Conservation (phyloP, 2,329 filamentous ascomycete genomes). For the Colletotrichum higginsianum region DNA sequence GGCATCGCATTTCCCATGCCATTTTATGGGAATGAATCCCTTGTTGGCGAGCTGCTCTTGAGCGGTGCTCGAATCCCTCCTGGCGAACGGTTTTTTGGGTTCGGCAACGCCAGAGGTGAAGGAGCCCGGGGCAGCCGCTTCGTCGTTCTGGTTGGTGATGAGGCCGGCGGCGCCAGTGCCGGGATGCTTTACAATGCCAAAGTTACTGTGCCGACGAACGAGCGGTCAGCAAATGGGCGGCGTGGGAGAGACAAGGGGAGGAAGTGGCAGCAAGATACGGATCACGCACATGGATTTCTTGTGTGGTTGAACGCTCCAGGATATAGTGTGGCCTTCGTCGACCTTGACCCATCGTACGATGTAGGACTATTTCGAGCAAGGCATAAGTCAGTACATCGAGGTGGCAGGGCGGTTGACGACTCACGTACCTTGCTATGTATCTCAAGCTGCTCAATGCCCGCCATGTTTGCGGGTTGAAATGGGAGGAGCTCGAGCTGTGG, state of each 20-base stretch:
- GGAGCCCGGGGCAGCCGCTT: conserved; percentile 63
- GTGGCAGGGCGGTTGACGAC: conserved; percentile 8
- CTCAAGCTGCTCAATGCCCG: conserved; percentile 95
- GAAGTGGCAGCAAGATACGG: not conserved
- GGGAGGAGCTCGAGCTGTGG: conserved; percentile 31
- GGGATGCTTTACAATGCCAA: conserved; percentile 97
- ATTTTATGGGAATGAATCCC: conserved; percentile 80
- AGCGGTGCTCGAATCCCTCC: conserved; percentile 72
- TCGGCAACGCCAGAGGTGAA: conserved; percentile 59
- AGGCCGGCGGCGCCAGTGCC: conserved; percentile 74
- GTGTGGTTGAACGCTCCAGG: conserved; percentile 97
- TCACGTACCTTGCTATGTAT: conserved; percentile 92
- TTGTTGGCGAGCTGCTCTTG: conserved; percentile 76
- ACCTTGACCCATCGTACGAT: conserved; percentile 98
- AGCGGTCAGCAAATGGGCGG: conserved; percentile 27
- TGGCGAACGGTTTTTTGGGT: conserved; percentile 64
- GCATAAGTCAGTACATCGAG: conserved; percentile 32
- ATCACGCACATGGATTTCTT: conserved; percentile 88
- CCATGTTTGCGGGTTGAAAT: conserved; percentile 70
- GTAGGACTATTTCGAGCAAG: conserved; percentile 78
- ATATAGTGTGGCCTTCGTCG: conserved; percentile 90
- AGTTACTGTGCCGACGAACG: conserved; percentile 73
- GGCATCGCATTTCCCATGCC: conserved; percentile 96
- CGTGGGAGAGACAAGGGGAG: conserved; percentile 4
- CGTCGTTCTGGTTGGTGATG: conserved; percentile 59